Conservation (phyloP, 441 rosid species). For the Lepidium campestre region DNA sequence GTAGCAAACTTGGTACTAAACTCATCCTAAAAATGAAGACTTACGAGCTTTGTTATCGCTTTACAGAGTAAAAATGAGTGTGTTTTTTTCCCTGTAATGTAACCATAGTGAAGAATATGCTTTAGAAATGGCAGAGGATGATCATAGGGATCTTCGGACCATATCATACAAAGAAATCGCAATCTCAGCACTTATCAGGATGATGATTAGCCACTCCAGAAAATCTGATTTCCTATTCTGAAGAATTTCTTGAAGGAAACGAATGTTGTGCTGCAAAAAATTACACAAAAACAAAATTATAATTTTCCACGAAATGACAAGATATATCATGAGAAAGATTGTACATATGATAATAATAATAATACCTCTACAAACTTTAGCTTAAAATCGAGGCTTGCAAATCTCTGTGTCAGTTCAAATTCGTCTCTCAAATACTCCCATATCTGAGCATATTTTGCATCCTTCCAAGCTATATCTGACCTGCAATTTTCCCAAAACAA, state of each 20-base stretch:
- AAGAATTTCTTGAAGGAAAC: slow-evolving; percentile 89
- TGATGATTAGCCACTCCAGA: slow-evolving; percentile 86
- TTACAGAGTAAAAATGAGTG: slow-evolving; percentile 1
- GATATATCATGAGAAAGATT: background rate
- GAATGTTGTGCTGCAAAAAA: slow-evolving; percentile 78
- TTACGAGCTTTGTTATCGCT: slow-evolving; percentile 9
- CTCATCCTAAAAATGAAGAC: background rate
- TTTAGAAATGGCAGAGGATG: background rate
- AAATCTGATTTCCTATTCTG: slow-evolving; percentile 92
- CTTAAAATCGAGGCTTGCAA: slow-evolving; percentile 93
- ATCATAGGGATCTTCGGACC: slow-evolving; percentile 41
- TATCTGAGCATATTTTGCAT: slow-evolving; percentile 92
- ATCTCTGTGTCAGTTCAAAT: slow-evolving; percentile 87
- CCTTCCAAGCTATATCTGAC: slow-evolving; percentile 97
- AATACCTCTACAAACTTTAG: slow-evolving; percentile 93
- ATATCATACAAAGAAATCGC: slow-evolving; percentile 63
- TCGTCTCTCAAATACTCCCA: slow-evolving; percentile 97
- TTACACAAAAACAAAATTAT: background rate
- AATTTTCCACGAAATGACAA: background rate
- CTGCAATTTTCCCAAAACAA: slow-evolving; percentile 34
- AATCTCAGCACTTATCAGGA: slow-evolving; percentile 72
- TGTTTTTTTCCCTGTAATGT: background rate
- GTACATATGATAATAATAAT: background rate
- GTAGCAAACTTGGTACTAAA: background rate
- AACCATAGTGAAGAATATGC: background rate